These are phyloP conservation scores for Raddia guianensis DNA, from an alignment of 176 grass and related monocot species.

Conservation along the genomic window DNA sequence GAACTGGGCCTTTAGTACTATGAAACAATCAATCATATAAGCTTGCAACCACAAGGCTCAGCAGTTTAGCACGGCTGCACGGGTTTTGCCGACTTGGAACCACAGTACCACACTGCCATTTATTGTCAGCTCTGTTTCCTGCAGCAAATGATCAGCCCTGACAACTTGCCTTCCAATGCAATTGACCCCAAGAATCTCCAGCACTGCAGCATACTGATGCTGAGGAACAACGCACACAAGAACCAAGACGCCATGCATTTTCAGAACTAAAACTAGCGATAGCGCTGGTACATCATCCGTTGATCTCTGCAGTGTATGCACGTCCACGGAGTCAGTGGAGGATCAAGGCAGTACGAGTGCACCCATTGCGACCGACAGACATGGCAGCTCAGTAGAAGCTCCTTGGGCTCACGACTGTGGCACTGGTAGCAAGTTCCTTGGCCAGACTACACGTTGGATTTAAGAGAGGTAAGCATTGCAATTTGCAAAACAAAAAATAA, in stretches of 20 bases:
- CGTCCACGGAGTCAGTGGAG: conserved; percentile 65
- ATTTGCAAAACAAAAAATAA: not conserved
- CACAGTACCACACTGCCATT: not conserved
- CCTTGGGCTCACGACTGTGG: conserved; percentile 62
- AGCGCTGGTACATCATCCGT: conserved; percentile 63
- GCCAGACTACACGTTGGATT: conserved; percentile 35
- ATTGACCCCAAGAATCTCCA: not conserved
- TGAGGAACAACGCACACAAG: not conserved
- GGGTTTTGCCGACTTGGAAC: not conserved
- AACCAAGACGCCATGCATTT: not conserved
- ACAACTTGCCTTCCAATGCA: not conserved
- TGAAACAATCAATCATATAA: not conserved
- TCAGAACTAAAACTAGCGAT: conserved; percentile 26
- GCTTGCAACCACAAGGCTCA: not conserved
- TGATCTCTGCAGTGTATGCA: conserved; percentile 78
- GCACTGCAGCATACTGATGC: not conserved
- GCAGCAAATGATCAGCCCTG: not conserved
- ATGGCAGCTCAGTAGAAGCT: conserved; percentile 74
- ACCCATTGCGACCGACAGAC: conserved; percentile 73
- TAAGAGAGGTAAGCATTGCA: conserved; percentile 1
- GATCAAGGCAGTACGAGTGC: conserved; percentile 86
- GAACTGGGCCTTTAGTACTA: too few species aligned
- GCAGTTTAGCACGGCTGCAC: not conserved
- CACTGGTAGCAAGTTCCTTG: conserved; percentile 66
- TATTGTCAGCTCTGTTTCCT: not conserved